Percentiles rank a stretch among this genome's conserved stretches.
Evolutionary conservation across 2,329 filamentous ascomycete species (phyloP).

Genomic region (Hypomyces rosellus): DNA sequence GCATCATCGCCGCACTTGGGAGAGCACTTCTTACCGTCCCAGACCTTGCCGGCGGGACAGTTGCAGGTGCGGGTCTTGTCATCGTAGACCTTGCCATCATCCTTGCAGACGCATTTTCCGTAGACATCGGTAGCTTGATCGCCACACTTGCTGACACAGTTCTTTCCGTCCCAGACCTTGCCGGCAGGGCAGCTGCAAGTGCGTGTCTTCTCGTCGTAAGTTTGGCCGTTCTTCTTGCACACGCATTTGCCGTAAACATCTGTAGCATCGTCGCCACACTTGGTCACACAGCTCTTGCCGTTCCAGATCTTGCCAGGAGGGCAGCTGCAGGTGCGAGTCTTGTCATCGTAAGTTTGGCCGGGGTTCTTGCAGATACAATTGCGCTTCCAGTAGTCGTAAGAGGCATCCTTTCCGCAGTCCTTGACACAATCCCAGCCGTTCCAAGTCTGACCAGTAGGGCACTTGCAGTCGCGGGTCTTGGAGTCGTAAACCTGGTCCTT

Average conservation of each 20-base stretch:
- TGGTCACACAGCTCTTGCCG: background rate
- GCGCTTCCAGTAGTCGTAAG: background rate
- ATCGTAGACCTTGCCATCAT: slow-evolving; percentile 2
- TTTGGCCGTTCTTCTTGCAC: slow-evolving; percentile 4
- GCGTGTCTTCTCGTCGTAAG: background rate
- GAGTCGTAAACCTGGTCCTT: slow-evolving; percentile 1
- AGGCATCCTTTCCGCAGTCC: slow-evolving; percentile 3
- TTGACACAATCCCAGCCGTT: slow-evolving; percentile 1
- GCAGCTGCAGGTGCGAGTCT: slow-evolving; percentile 2
- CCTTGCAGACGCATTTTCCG: slow-evolving; percentile 8
- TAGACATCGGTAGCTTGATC: background rate
- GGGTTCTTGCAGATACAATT: slow-evolving; percentile 5
- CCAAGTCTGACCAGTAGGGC: slow-evolving; percentile 1
- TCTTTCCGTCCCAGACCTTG: background rate
- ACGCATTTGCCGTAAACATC: background rate
- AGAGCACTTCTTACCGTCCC: slow-evolving; percentile 1
- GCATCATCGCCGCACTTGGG: slow-evolving; percentile 6
- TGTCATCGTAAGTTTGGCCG: background rate
- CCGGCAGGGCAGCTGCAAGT: slow-evolving; percentile 1
- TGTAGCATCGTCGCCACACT: slow-evolving; percentile 2
- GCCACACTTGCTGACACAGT: slow-evolving; percentile 3
- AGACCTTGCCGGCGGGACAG: slow-evolving; percentile 3
- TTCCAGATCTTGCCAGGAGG: slow-evolving; percentile 1
- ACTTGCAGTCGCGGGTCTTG: slow-evolving; percentile 3
- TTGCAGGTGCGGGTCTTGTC: slow-evolving; percentile 1